These are phyloP conservation scores for Alternaria ventricosa DNA, from an alignment of 2,329 filamentous ascomycete genomes.

Conservation along the genomic window DNA sequence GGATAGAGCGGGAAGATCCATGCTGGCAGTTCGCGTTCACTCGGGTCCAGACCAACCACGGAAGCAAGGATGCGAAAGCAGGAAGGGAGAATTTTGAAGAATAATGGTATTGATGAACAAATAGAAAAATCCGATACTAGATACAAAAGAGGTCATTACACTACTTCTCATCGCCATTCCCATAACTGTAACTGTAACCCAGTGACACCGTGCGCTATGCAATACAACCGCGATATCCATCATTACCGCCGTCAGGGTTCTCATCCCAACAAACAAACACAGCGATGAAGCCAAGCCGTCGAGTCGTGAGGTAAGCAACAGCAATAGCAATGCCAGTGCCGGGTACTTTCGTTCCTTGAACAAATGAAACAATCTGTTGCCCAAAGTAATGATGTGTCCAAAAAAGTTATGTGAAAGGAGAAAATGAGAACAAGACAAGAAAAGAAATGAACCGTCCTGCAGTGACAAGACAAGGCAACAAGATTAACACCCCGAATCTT, in stretches of 20 bases:
- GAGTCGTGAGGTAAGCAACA: not conserved
- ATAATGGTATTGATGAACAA: not conserved
- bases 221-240: slow-evolving; percentile 1
- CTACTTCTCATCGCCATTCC: not conserved
- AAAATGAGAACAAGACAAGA: not conserved
- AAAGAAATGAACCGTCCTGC: not conserved
- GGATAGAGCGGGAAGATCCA: not conserved
- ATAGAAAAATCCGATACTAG: not conserved
- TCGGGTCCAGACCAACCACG: not conserved
- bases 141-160: not conserved
- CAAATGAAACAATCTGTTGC: slow-evolving; percentile 7
- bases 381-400: slow-evolving; percentile 8
- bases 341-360: not conserved
- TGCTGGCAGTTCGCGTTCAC: not conserved
- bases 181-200: not conserved
- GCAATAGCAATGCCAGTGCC: not conserved
- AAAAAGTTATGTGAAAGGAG: not conserved
- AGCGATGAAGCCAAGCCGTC: slow-evolving; percentile 5
- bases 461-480: not conserved
- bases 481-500: not conserved
- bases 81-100: not conserved
- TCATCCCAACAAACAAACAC: slow-evolving; percentile 3
- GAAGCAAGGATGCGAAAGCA: not conserved
- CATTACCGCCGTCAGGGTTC: not conserved
- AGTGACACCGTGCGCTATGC: slow-evolving; percentile 7